Percentiles rank a stretch among this genome's conserved stretches.
phyloP scores from a whole-genome alignment of 176 grass and related monocot species.

The Carex littledalei region DNA sequence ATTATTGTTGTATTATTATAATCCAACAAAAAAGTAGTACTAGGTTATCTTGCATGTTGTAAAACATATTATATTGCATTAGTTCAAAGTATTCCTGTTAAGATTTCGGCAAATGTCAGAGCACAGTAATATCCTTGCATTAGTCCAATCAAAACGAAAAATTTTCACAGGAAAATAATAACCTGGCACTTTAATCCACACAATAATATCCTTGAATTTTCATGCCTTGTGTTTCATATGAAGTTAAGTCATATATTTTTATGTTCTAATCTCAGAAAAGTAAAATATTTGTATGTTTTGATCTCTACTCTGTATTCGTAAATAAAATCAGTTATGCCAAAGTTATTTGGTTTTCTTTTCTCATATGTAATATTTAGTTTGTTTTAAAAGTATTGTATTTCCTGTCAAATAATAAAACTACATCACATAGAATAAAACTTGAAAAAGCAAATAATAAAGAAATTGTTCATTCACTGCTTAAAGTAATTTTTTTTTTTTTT shows the following conservation, averaged over 20 bases:
- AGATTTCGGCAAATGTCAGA: neutral
- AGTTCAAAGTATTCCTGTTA: neutral
- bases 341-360: neutral
- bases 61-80: neutral
- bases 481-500: neutral
- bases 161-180: too few species aligned
- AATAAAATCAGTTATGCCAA: neutral
- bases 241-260: neutral
- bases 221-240: neutral
- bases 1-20: neutral
- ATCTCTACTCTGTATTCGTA: neutral
- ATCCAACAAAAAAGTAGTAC: neutral
- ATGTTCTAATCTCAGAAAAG: neutral
- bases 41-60: neutral
- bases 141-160: too few species aligned
- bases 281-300: neutral
- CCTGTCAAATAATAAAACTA: neutral
- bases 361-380: neutral
- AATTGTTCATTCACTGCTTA: neutral
- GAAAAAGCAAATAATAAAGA: neutral
- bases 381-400: neutral
- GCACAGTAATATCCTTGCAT: neutral
- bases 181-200: too few species aligned
- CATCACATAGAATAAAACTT: neutral
- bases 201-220: neutral